Evolutionary conservation across 2,329 filamentous ascomycete genomes (phyloP), one percentile per base, ranked within the genome.

Genomic region (Cryphonectria naterciae): DNA sequence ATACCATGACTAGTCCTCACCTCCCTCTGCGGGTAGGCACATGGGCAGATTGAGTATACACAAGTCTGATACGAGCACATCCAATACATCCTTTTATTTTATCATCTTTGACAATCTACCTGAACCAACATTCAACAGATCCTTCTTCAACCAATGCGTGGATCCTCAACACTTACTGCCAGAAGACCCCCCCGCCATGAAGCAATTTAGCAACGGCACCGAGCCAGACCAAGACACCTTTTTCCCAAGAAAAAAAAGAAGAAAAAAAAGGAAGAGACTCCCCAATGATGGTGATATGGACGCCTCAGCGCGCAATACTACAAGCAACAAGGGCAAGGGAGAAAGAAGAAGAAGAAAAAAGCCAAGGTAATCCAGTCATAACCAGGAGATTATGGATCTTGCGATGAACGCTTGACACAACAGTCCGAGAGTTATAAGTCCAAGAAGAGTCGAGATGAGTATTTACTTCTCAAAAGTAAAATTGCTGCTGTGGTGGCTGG

Each of bases 401-500:
- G 54, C 25, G 28, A 32, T 6, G 54, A 32, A 32, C 13, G 6
- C 28, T 32, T 58, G 25, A 19, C 46, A 58, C 28, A n/a, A 58
- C 6, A 58, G 28, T 15, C 25, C 28, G 28, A 15, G 1, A 2
- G 4, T 3, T 28, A 19, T 32, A 10, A 1, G 22, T 17, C 7
- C 46, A 49, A 49, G 46, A 7, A 22, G 2, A n/a, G 22, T 17
- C 0, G 17, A 11, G 22, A 35, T 37, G 17, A 46, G 22, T 43
- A 3, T 13, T n/a, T 5, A 4, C 17, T 22, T 62, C 28, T 78
- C 43, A 89, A 74, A 88, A 89, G 75, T 89, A 89, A 74, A 86
- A 89, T 69, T 85, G 83, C 73, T 87, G 86, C 73, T 83, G 82
- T 56, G 85, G 84, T 22, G 86, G 84, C 73, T 89, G 87, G 4